phyloP scores from a whole-genome alignment of 805 yeast species.

The Saturnispora ahearnii region DNA sequence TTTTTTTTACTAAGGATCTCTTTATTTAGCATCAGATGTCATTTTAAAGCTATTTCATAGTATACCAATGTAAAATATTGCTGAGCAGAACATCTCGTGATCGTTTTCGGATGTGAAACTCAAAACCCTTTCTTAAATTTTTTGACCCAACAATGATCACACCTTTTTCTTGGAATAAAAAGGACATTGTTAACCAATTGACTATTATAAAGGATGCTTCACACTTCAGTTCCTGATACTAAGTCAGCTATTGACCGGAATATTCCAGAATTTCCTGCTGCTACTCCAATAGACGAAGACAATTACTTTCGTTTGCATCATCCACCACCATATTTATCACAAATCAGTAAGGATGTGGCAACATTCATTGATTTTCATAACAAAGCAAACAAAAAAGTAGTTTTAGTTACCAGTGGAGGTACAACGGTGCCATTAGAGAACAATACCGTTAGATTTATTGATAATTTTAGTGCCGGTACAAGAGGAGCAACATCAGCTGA shows the following conservation, averaged over 20 bases:
- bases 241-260: constrained; percentile 71
- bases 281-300: constrained; percentile 63
- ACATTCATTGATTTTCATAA: constrained; percentile 55
- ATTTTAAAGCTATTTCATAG: no score
- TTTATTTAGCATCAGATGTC: no score
- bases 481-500: constrained; percentile 97
- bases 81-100: no score
- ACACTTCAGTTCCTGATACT: constrained; percentile 65
- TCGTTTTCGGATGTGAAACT: no score
- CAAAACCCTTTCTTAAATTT: no score
- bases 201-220: constrained; percentile 19
- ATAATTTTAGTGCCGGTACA: constrained; percentile 95
- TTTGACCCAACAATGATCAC: background rate
- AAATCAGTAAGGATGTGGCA: constrained; percentile 46
- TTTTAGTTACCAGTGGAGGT: constrained; percentile 90
- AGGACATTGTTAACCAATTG: background rate
- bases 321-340: constrained; percentile 66
- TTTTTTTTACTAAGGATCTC: no score
- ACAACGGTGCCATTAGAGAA: constrained; percentile 96
- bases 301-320: constrained; percentile 62
- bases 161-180: background rate
- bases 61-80: no score
- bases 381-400: constrained; percentile 42
- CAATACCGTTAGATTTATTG: constrained; percentile 93
- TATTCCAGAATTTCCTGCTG: constrained; percentile 71